Evolutionary conservation across 2,329 filamentous ascomycete genomes (phyloP).

Genomic region (Curvularia spicifera): DNA sequence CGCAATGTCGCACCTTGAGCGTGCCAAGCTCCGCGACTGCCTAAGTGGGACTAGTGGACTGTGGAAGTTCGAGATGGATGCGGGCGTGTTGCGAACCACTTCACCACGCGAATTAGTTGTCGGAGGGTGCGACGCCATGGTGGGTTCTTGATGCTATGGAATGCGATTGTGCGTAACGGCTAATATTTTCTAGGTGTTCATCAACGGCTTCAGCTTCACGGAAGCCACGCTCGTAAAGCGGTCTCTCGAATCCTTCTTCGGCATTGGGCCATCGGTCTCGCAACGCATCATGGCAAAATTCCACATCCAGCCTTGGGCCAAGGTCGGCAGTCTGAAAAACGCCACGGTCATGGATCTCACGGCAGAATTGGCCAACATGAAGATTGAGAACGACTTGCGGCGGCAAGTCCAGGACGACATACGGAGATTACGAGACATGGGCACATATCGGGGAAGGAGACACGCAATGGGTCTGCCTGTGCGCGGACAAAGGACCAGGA

Average conservation of each 20-base stretch:
- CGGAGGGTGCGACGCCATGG: slow-evolving; percentile 34
- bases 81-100: slow-evolving; percentile 17
- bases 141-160: slow-evolving; percentile 17
- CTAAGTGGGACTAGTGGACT: slow-evolving; percentile 12
- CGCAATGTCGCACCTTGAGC: slow-evolving; percentile 22
- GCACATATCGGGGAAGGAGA: slow-evolving; percentile 82
- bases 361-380: slow-evolving; percentile 87
- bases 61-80: slow-evolving; percentile 14
- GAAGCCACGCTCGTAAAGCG: slow-evolving; percentile 84
- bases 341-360: slow-evolving; percentile 83
- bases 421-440: slow-evolving; percentile 84
- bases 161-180: slow-evolving; percentile 19
- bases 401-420: slow-evolving; percentile 85
- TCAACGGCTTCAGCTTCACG: slow-evolving; percentile 84
- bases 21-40: slow-evolving; percentile 9
- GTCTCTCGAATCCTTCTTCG: slow-evolving; percentile 64
- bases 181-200: slow-evolving; percentile 68
- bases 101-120: slow-evolving; percentile 27
- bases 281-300: slow-evolving; percentile 83
- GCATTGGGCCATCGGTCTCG: slow-evolving; percentile 53
- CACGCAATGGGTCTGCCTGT: slow-evolving; percentile 94
- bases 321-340: slow-evolving; percentile 74
- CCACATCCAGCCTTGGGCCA: slow-evolving; percentile 83
- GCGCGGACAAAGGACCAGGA: slow-evolving; percentile 86
- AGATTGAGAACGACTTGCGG: slow-evolving; percentile 86